Conservation (phyloP, 768 basidiomycete genomes). For the Tylopilus balloui region DNA sequence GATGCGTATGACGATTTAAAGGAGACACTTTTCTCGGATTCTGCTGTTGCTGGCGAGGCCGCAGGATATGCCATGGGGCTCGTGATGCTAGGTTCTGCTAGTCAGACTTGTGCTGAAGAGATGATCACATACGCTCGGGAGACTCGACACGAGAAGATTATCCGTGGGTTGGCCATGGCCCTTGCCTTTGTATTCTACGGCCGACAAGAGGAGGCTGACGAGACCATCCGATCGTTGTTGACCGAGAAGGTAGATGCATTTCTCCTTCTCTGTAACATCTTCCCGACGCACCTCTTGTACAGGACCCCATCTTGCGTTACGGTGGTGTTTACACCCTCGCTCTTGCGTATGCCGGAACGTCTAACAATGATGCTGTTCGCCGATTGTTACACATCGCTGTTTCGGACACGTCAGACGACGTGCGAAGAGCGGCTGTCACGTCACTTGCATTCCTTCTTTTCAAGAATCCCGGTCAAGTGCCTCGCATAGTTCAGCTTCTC, state of each 20-base stretch:
- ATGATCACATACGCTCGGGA: conserved; percentile 96
- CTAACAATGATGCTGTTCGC: conserved; percentile 90
- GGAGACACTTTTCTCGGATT: conserved; percentile 85
- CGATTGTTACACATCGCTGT: conserved; percentile 93
- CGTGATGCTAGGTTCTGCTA: conserved; percentile 94
- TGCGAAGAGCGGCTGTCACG: conserved; percentile 93
- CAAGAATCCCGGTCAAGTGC: conserved; percentile 95
- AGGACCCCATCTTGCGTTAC: conserved; percentile 97
- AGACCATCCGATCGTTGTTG: conserved; percentile 70
- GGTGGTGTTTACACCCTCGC: conserved; percentile 97
- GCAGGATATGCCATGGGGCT: conserved; percentile 97
- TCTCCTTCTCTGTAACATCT: not conserved
- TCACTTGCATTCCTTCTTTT: conserved; percentile 94
- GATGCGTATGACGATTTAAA: conserved; percentile 93
- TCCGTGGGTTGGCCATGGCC: conserved; percentile 90
- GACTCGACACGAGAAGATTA: conserved; percentile 99
- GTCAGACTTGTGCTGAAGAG: conserved; percentile 75
- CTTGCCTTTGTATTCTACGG: conserved; percentile 91
- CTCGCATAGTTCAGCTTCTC: conserved; percentile 91
- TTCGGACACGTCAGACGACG: conserved; percentile 97
- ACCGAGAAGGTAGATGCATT: conserved; percentile 69
- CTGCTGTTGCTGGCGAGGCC: conserved; percentile 93
- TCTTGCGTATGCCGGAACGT: conserved; percentile 93
- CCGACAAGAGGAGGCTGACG: conserved; percentile 87
- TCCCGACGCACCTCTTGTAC: conserved; percentile 12